Evolutionary conservation across 73 alveolate genomes (phyloP).

Genomic region (Tetrahymena thermophila): DNA sequence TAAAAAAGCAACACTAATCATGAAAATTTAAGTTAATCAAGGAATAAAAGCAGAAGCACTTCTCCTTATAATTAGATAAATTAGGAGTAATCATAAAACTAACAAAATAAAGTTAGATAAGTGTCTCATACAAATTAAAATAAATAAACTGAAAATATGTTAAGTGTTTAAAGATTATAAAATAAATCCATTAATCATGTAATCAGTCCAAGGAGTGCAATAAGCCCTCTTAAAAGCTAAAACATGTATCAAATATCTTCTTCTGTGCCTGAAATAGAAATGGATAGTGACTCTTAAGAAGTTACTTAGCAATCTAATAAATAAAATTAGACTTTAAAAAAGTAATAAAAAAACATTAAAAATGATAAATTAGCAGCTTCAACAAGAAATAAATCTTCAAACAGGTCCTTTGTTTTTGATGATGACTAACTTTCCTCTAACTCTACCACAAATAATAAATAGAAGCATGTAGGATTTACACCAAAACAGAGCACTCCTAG

Average conservation of each 20-base stretch:
- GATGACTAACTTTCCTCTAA: not conserved
- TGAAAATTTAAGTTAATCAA: not conserved
- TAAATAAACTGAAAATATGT: not conserved
- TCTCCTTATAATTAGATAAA: not conserved
- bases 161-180: not conserved
- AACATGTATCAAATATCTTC: not conserved
- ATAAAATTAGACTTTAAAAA: not conserved
- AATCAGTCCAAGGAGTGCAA: not conserved
- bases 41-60: not conserved
- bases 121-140: not conserved
- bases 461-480: not conserved
- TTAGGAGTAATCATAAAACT: too few relatives aligned
- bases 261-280: not conserved
- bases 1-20: not conserved
- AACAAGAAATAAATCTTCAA: not conserved
- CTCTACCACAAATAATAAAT: not conserved
- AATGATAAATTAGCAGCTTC: not conserved
- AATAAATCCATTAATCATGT: not conserved
- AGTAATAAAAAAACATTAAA: not conserved
- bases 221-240: not conserved
- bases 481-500: not conserved
- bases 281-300: not conserved
- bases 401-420: not conserved
- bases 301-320: not conserved
- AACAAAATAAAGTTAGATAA: not conserved